Evolutionary conservation across 2,329 filamentous ascomycete species (phyloP), one percentile per base, ranked within the genome.

Genomic region (Phyllachora maydis): DNA sequence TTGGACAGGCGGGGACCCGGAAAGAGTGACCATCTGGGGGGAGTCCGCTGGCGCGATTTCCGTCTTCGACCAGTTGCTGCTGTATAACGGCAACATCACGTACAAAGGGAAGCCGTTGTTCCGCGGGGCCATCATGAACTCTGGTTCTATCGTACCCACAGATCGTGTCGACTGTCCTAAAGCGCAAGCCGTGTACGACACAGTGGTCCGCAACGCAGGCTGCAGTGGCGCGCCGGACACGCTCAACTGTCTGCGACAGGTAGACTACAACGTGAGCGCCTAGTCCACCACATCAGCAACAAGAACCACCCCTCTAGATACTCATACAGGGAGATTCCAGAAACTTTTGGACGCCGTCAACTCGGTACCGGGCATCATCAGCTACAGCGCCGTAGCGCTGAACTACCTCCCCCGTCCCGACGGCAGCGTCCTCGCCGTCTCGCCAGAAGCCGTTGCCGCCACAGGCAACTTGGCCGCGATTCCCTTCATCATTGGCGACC

Each of bases 61-160:
- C 0, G 65, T 68, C 2, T 53, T 64, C 22, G 58, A 71, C 31
- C 70, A 75, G 23, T 66, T 69, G 50, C 40, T 57, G 3, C 40
- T 73, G 20, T 68, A 71, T 30, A 54, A 59, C 22, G 70, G 70
- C 1, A 49, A 74, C 36, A 53, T 60, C 35, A 63, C 49, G 2
- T 72, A 74, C 45, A 71, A 72, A 3, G 65, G 61, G 12, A 59
- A 64, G 30, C 52, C 62, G 2, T 49, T 76, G 0, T 76, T 76
- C 51, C 55, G 64, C 9, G 68, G 49, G 2, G 67, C 47, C 5
- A 74, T 76, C 33, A 73, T 75, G 68, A 57, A 63, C 41, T 64
- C 56, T 2, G 65, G 65, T 1, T 53, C 48, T 19, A 40, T 59
- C 5, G 36, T 56, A 2, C 59, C 62, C 1, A 47, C 55, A 0